Base-by-base conservation (phyloP, 768 basidiomycete species). In the Holtermanniella nyarrowii region DNA sequence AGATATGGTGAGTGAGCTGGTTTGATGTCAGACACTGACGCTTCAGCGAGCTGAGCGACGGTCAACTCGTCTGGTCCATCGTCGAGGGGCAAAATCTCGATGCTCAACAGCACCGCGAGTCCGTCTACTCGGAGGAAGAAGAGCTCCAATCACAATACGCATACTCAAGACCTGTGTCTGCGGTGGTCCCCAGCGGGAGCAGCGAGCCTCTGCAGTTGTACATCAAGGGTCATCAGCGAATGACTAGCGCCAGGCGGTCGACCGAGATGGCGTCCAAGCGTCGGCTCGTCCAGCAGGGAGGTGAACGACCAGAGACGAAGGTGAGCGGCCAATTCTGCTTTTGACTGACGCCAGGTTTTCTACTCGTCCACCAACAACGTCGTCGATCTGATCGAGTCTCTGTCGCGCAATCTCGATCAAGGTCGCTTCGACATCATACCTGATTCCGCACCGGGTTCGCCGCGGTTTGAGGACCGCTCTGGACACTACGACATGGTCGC, bases 341-440 rank as follows among this genome's bases (percentile, higher is more conserved):
- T 21, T 7, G 13, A 44, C n/a, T 26, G 18, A 51, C 22, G 18
- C 37, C 14, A 66, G 65, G 57, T 66, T 31, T 66, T 61, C 46
- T 62, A 50, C 44, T 57, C 66, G 18, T 60, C 63, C 1, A 48
- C 57, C 16, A 50, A 44, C 5, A 61, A 68, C 45, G 59, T 68
- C 11, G 66, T 59, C 10, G 66, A 68, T 40, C 53, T 68, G n/a
- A 68, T 68, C 42, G 61, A 64, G 42, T 61, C 64, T 21, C 43
- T 68, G 3, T 62, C 66, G 1, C 26, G 49, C 20, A 55, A 61
- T 27, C 53, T 56, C 4, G 54, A 58, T 16, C 48, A 55, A 37
- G 66, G 63, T 12, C 57, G 66, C 5, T 65, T 68, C 23, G 63
- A 65, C 25, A 53, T 68, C 43, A 26, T 24, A 14, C 12, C 42